Evolutionary conservation across 2,329 filamentous ascomycete species (phyloP).

Genomic region (Fusarium tricinctum): DNA sequence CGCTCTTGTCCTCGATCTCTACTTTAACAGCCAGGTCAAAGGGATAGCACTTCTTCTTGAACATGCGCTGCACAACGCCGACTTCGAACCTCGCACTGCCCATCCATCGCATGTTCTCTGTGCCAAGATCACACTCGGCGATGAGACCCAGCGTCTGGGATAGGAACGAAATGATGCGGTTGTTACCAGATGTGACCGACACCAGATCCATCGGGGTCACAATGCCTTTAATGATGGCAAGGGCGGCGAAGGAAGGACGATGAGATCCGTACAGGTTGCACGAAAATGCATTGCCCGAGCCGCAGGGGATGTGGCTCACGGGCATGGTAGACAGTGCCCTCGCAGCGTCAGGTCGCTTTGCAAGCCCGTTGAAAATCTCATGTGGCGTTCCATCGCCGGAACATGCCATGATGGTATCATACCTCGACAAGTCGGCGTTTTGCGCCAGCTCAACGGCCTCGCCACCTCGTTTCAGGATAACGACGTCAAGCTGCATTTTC

Average conservation of each 20-base stretch:
- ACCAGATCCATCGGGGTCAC: constrained; percentile 87
- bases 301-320: constrained; percentile 89
- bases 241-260: constrained; percentile 79
- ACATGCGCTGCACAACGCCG: constrained; percentile 82
- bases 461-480: constrained; percentile 77
- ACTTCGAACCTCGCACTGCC: constrained; percentile 86
- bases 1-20: constrained; percentile 80
- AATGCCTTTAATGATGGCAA: constrained; percentile 89
- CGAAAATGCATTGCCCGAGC: constrained; percentile 94
- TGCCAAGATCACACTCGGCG: constrained; percentile 90
- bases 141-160: constrained; percentile 92
- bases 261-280: constrained; percentile 89
- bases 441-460: constrained; percentile 84
- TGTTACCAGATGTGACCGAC: constrained; percentile 85
- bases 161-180: constrained; percentile 85
- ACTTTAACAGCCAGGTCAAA: constrained; percentile 90
- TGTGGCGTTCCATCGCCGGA: constrained; percentile 93
- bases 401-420: constrained; percentile 88
- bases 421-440: constrained; percentile 81
- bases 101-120: constrained; percentile 95
- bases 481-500: constrained; percentile 79
- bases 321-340: constrained; percentile 82
- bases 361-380: constrained; percentile 95
- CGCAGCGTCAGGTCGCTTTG: constrained; percentile 79
- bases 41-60: constrained; percentile 84